Base-by-base conservation (phyloP, 495 filamentous ascomycete genomes). In the Chaetomium tenue region DNA sequence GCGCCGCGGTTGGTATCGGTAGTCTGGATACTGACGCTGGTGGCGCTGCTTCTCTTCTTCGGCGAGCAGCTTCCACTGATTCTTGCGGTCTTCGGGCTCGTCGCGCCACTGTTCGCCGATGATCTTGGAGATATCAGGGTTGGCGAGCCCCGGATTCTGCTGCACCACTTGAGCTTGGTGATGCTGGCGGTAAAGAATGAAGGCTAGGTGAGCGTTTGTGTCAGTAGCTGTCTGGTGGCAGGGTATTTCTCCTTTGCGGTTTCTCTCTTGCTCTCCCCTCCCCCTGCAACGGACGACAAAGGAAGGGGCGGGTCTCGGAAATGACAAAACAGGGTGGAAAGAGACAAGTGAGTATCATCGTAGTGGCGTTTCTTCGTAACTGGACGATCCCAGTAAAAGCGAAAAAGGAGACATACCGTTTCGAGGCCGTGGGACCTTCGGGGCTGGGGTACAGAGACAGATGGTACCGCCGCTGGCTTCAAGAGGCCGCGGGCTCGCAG, bases 81-180 rank as follows among this genome's bases (percentile, higher is more conserved):
- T 84, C 76, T 96, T 96, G 30, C 85, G 82, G n/a, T 90, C 86
- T 39, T 88, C 81, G 5, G 87, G 79, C 66, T 92, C 85, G 65
- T 84, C 80, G 63, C 87, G 84, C 94, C 94, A 98, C 83, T 91
- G 88, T 71, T 93, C 88, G 50, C 95, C 94, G 70, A 98, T 96
- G 68, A 97, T 94, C 77, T 98, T 98, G 44, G 94, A 98, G 63
- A 98, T 96, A 56, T 98, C 92, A 6, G 94, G 94, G 76, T 98
- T 98, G 40, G 95, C 87, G 66, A 97, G 85, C 48, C 92, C 91
- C 7, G 93, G 94, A 71, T 97, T 83, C 69, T 90, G 86, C 13
- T 87, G 82, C 9, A 93, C 89, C 12, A 97, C 89, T 11, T 83
- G 78, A 7, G 87, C 86, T 78, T 98, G 94, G 71, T 94, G 88